Base-by-base conservation (phyloP, 208 protist species). In the Herpetomonas samuelpessoai region DNA sequence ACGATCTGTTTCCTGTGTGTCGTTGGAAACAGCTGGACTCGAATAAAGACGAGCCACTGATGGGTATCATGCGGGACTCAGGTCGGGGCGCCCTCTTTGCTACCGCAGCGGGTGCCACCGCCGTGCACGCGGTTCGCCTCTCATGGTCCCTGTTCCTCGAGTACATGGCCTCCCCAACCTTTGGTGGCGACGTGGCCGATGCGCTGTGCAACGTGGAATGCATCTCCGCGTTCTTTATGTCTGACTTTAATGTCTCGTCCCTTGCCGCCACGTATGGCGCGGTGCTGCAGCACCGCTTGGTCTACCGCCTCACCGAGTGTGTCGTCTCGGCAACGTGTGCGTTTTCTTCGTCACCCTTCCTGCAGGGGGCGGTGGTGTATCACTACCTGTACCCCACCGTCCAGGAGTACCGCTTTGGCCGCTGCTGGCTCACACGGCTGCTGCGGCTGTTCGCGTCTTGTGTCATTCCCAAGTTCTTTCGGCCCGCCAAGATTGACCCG, bases 301-400 rank as follows among this genome's bases (percentile, higher is more conserved):
- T 76, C n/a, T 74, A 76, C 57, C 76, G 80, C 18, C 9, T 86
- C 1, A 49, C 73, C 1, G 82, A 92, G 71, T 88, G 74, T 41
- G 57, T 48, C n/a, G 68, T 92, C 24, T 44, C 77, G n/a, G 73
- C 70, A 0, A 12, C 24, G 1, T 74, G 80, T 25, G 51, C 73
- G 29, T 52, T 58, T 30, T 78, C 64, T 45, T 28, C 58, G 10
- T 58, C 44, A 4, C 30, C 16, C 30, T 63, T 86, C 38, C 66
- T 81, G 4, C 71, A 74, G 26, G 74, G 84, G 64, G 81, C 86
- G 14, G 78, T 81, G 25, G 58, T 71, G 16, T 72, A 82, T 58
- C 77, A 84, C 49, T 66, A 76, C 52, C 24, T 81, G 16, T 82
- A 77, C 55, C 68, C 74, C 0, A 53, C 78, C 22, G 72, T 92